Base-by-base conservation (phyloP, 306 rosid species). In the Lithocarpus polystachyus region DNA sequence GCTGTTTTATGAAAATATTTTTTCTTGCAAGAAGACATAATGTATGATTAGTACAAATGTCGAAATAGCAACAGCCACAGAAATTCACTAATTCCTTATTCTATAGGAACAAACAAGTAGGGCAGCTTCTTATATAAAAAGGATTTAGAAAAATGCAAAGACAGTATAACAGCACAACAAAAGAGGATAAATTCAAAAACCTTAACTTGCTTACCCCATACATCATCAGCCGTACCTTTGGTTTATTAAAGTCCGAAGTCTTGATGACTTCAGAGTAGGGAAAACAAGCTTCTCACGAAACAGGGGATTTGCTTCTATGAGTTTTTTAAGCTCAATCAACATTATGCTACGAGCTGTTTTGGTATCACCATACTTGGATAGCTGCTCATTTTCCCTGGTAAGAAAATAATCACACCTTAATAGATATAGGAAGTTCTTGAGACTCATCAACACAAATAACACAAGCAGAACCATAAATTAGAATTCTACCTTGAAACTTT, bases 351-450 rank as follows among this genome's bases (percentile, higher is more conserved):
- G 93, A 73, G 97, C 98, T 74, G 90, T 86, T 86, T 88, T 89
- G 74, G 93, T 92, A 83, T 94, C 96, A 69, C 96, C 97, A 14
- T 94, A 94, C 86, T 92, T 90, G 72, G 94, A 90, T 45, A 92
- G 85, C 89, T 92, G 96, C 82, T 87, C 94, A 77, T 91, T 92
- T 84, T 92, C 97, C 91, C 98, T 94, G 81, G 81, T 72, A 86
- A 73, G 79, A 69, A 71, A 43, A 76, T 65, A 64, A 71, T 18
- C 71, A n/a, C 22, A 65, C 8, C 11, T 23, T 11, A 76, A 18
- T 23, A 65, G 71, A 14, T 33, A 68, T 7, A 55, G 8, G 33
- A 22, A 43, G 37, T 60, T 40, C 43, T 51, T 28, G 20, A 61
- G 68, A 54, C 19, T 52, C 52, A 14, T 53, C 2, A 12, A 73